A percentile compares a stretch with the other conserved stretches of the same genome.
Conservation (phyloP, 768 basidiomycete species). For the Lyophyllum decastes region DNA sequence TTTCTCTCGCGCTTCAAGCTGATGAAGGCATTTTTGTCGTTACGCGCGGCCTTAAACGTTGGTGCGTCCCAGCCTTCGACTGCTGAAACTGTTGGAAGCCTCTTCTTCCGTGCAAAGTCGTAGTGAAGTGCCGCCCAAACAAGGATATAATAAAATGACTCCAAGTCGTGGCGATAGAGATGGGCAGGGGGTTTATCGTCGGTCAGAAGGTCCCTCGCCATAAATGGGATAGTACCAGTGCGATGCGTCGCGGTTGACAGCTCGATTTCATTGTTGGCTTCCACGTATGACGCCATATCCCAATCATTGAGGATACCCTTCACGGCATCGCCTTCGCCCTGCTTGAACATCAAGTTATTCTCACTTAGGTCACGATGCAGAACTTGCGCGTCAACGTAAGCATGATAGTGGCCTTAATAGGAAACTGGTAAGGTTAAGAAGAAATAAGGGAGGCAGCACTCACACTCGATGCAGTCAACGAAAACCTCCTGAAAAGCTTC, state of each 20-base stretch:
- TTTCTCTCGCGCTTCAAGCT: neutral
- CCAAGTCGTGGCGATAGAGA: constrained; percentile 21
- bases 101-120: constrained; percentile 10
- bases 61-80: neutral
- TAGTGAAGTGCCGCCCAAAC: constrained; percentile 23
- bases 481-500: constrained; percentile 28
- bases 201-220: constrained; percentile 27
- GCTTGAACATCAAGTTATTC: constrained; percentile 28
- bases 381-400: constrained; percentile 19
- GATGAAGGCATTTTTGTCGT: neutral
- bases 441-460: constrained; percentile 3
- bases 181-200: constrained; percentile 7
- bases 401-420: constrained; percentile 24
- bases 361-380: constrained; percentile 34
- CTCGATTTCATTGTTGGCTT: constrained; percentile 2
- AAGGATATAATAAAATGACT: constrained; percentile 29
- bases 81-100: neutral
- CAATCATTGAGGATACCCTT: constrained; percentile 29
- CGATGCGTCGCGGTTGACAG: constrained; percentile 18
- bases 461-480: constrained; percentile 32
- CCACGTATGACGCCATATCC: constrained; percentile 22
- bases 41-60: too few species aligned
- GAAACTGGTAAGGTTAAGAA: neutral
- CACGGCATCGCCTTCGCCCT: neutral
- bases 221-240: constrained; percentile 30